Base-by-base conservation (phyloP, 2,329 filamentous ascomycete species). In the Aspergillus uvarum region DNA sequence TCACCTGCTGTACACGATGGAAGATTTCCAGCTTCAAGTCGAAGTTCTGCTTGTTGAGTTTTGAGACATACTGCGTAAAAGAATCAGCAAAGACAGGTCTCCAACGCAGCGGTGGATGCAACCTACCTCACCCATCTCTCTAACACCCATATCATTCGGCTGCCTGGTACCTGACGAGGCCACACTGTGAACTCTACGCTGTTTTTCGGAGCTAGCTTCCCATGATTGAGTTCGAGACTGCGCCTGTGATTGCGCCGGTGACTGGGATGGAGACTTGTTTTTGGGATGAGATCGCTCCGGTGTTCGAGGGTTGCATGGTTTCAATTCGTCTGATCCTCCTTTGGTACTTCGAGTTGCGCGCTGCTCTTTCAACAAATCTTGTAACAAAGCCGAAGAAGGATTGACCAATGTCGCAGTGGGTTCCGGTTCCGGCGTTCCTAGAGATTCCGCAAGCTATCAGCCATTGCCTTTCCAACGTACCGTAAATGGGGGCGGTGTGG, bases 11-110 rank as follows among this genome's bases (percentile, higher is more conserved):
- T 2, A 70, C 66, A 26, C 76, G 73, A 56, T 78, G 75, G 50
- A 76, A 77, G 1, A 79, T 72, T 42, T 78, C 76, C 14, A 79
- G 69, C 64, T 79, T 79, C 59, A 79, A 59, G 61, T 79, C 76
- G 56, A 79, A 79, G 31, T 78, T 79, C 22, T 76, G 68, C 59
- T 78, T 79, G 54, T 74, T 79, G 54, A 78, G 72, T 62, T 77
- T 78, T 1, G 76, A 78, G 48, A 79, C 72, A 60, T 79, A 78
- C 76, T 79, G 16, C 58, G 8, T 21, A 35, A 14, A 14, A 48
- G 2, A 38, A 64, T 73, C 53, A 72, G 59, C 14, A 10, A 22
- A 22, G 50, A 49, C 35, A 49, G 21, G 12, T 53, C 16, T 44
- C 7, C 6, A 14, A 54, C 32, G 12, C 49, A 19, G 26, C 24